Evolutionary conservation across 257 asterid genomes (phyloP), one percentile per base, ranked within the genome.

Genomic region (Fraxinus quadrangulata): DNA sequence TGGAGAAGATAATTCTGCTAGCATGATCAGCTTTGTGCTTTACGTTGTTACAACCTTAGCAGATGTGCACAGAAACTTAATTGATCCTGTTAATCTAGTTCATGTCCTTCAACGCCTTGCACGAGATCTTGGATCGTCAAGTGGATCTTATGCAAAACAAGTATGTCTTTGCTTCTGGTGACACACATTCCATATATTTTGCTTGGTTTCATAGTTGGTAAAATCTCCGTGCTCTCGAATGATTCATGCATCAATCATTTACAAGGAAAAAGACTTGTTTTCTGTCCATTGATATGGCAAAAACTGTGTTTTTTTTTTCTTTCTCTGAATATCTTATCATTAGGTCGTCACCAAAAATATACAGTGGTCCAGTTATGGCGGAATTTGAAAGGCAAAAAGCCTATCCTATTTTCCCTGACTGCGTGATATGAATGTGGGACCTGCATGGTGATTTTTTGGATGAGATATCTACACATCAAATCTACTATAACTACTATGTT

Each of bases 61-160:
- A 26, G 97, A 93, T 81, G 97, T 93, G 89, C 99, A 93, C 85
- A 92, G 88, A 81, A 88, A 87, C 86, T 92, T 96, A 71, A 89
- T 93, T 54, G 98, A 96, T 69, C 97, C 99, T 70, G 77, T 76
- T 78, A 90, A 85, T 86, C 81, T 96, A 89, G 94, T 90, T 67
- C 97, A 96, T 36, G 97, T 93, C 66, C 95, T 96, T 83, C 99
- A 96, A 87, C 97, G 99, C 69, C 89, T 96, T 84, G 93, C 97
- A 72, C 89, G 98, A 73, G 99, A 96, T 82, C 88, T 93, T 92
- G 96, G 96, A 61, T 83, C 88, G 40, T 85, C 98, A 70, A 80
- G 89, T 87, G 90, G 96, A 76, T 85, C 96, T 85, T 83, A 83
- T 82, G 75, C 89, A 78, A 90, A 91, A 94, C 99, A 93, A 81